These are phyloP conservation scores for Elongisporangium senticosum DNA, from an alignment of 352 stramenopile genomes.

Conservation along the genomic window DNA sequence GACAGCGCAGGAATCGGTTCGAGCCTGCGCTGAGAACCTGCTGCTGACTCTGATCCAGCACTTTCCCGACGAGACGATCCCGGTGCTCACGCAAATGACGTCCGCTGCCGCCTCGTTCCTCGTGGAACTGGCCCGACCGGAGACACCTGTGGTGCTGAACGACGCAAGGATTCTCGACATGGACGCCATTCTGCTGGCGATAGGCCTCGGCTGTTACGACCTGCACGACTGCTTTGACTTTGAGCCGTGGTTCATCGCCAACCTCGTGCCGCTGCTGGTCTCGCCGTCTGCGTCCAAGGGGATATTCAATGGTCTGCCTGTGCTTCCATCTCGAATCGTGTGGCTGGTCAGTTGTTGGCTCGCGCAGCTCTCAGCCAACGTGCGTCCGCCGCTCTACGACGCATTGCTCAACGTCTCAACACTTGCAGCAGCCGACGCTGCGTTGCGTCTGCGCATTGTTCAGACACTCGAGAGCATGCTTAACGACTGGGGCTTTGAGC, in stretches of 20 bases:
- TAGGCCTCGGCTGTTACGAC: constrained; percentile 80
- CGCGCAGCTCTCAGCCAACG: constrained; percentile 60
- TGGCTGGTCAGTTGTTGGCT: constrained; percentile 87
- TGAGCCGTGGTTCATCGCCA: constrained; percentile 75
- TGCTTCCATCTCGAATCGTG: constrained; percentile 71
- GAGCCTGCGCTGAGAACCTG: constrained; percentile 73
- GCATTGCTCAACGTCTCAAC: constrained; percentile 42
- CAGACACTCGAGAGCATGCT: constrained; percentile 79
- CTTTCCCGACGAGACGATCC: constrained; percentile 58
- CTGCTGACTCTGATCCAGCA: constrained; percentile 81
- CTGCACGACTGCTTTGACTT: constrained; percentile 86
- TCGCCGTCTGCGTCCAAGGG: constrained; percentile 20
- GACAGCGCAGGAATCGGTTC: constrained; percentile 75
- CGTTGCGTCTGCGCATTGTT: constrained; percentile 66
- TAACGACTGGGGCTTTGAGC: constrained; percentile 77
- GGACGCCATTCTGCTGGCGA: constrained; percentile 75
- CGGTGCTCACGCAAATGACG: constrained; percentile 67
- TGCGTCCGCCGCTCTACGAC: constrained; percentile 77
- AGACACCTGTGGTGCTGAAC: not conserved
- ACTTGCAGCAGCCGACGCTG: constrained; percentile 40
- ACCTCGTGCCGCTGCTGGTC: constrained; percentile 68
- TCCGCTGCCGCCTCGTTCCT: constrained; percentile 44
- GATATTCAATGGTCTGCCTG: constrained; percentile 41
- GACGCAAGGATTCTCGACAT: constrained; percentile 35
- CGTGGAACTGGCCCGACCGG: constrained; percentile 20